Base-by-base conservation (phyloP, 148 eudicot genomes). In the Nepenthes gracilis region DNA sequence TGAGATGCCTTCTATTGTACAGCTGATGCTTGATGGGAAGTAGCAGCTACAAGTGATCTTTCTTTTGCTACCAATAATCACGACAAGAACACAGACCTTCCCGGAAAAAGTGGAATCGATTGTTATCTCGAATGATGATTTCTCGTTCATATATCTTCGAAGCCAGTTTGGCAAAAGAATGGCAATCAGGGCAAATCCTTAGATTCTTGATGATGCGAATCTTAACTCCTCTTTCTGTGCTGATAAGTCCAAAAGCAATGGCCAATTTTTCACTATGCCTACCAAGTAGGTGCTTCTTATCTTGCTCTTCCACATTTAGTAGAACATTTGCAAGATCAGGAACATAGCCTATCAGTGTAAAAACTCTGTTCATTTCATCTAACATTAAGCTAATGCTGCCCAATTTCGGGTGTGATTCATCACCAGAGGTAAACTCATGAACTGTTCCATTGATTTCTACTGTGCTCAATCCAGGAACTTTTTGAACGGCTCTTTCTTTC, bases 201-300 rank as follows among this genome's bases (percentile, higher is more conserved):
- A 77, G 69, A 57, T 77, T 77, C 69, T 76, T 76, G 58, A 69
- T 68, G 7, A 77, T 64, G 13, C 74, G 65, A 13, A 77, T 55
- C 12, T 71, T 76, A 36, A 61, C 49, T 15, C 71, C 71, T 11
- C 71, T 70, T 51, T 60, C 47, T 35, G 69, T 72, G 63, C 62
- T 72, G 47, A 65, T 69, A 33, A 77, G 68, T 54, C 74, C 57
- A 58, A 73, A 69, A 1, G 74, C 80, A 56, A 72, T 65, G 62
- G 77, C 80, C 58, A 77, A 62, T 56, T 73, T 77, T 60, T 77
- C 80, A 50, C 77, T 72, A 23, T 77, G 80, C 54, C 61, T 68
- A 6, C 35, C 51, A 35, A 72, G 66, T 2, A 64, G 69, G 15
- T 54, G 57, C 49, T 77, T 73, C 62, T 54, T 69, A 59, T 77